Percentiles rank a stretch among this genome's conserved stretches.
Conservation (phyloP, 78 protist species). For the Blattamonas nauphoetae region DNA sequence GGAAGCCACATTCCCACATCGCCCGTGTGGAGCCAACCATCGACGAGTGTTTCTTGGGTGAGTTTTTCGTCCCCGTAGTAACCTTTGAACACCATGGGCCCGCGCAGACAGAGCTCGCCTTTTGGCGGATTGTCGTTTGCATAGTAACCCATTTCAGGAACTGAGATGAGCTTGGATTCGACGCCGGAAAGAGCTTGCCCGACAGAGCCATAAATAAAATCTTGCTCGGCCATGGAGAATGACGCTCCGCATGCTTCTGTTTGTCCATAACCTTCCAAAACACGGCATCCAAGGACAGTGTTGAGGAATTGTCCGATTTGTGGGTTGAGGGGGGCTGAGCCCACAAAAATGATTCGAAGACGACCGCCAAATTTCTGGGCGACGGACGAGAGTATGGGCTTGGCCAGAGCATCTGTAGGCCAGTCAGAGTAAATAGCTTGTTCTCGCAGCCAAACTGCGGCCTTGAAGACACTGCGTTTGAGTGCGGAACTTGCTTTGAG, state of each 20-base stretch:
- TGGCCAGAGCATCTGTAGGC: not conserved
- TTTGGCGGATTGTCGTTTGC: not conserved
- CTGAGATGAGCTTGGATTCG: not conserved
- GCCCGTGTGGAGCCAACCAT: slow-evolving; percentile 20
- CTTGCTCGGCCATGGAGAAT: not conserved
- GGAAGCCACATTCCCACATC: not conserved
- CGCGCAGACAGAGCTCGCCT: slow-evolving; percentile 31
- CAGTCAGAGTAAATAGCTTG: not conserved
- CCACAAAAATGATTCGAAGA: not conserved
- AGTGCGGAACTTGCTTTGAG: not conserved
- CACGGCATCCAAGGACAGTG: not conserved
- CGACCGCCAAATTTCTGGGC: not conserved
- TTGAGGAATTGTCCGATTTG: not conserved
- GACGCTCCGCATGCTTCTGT: not conserved
- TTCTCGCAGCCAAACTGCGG: not conserved
- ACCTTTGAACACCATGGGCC: not conserved
- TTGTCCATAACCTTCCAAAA: not conserved
- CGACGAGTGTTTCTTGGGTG: not conserved
- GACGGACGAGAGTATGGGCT: not conserved
- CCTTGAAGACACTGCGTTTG: not conserved
- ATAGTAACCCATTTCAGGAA: slow-evolving; percentile 28
- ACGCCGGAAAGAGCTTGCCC: slow-evolving; percentile 7
- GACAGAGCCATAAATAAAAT: not conserved
- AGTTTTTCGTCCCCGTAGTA: slow-evolving; percentile 24
- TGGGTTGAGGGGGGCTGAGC: slow-evolving; percentile 11